phyloP scores from a whole-genome alignment of 345 rosid species.

The Ceriops tagal region DNA sequence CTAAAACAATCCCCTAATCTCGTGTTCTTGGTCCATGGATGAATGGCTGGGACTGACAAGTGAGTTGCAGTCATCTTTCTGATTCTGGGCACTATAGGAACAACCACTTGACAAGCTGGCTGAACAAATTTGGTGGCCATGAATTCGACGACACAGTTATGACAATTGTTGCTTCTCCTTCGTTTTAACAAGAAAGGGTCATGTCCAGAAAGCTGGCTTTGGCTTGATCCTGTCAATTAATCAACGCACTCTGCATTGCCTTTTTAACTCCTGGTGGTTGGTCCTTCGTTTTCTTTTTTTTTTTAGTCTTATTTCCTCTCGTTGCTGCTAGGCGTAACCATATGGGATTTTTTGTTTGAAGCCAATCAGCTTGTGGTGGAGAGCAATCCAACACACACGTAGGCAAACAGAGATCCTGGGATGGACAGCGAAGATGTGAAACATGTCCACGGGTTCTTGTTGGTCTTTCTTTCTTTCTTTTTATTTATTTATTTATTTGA shows the following conservation, averaged over 20 bases:
- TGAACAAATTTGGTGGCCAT: constrained; percentile 39
- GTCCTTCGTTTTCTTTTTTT: too few species aligned
- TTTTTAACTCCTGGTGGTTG: too few species aligned
- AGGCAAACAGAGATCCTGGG: too few species aligned
- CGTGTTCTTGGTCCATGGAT: constrained; percentile 19
- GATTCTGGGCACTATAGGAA: constrained; percentile 18
- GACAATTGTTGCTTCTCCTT: neutral
- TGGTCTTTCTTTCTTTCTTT: too few species aligned
- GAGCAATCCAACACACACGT: too few species aligned
- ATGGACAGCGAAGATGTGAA: too few species aligned
- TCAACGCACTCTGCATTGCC: neutral
- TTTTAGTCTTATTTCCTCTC: too few species aligned
- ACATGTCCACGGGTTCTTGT: too few species aligned
- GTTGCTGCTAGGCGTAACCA: too few species aligned
- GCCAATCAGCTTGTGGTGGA: too few species aligned
- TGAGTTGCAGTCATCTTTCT: constrained; percentile 17
- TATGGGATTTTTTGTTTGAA: too few species aligned
- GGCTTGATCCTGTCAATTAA: neutral
- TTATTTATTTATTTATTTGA: too few species aligned
- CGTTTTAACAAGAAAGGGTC: neutral
- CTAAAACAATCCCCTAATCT: constrained; percentile 25
- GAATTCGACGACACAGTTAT: constrained; percentile 8
- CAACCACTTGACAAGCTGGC: constrained; percentile 19
- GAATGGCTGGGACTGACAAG: constrained; percentile 15
- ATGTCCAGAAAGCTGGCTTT: neutral